Evolutionary conservation across 78 protist species (phyloP).

Genomic region (Tieghemostelium lacteum): DNA sequence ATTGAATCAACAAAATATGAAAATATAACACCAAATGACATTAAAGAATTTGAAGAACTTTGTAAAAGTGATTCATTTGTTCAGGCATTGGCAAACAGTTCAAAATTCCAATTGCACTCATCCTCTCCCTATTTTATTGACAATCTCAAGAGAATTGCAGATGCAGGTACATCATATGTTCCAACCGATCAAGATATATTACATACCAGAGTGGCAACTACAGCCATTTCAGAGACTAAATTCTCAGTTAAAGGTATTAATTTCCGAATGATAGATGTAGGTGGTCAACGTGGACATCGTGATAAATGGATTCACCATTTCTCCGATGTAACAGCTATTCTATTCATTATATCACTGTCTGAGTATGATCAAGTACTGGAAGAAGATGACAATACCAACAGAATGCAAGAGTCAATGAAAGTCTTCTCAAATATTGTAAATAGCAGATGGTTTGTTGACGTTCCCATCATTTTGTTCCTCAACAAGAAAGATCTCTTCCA

Average conservation of each 20-base stretch:
- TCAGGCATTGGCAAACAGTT: slow-evolving; percentile 20
- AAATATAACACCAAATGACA: not conserved
- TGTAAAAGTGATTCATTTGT: slow-evolving; percentile 33
- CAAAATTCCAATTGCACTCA: slow-evolving; percentile 67
- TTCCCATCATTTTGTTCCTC: slow-evolving; percentile 81
- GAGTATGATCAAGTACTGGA: slow-evolving; percentile 85
- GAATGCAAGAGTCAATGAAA: slow-evolving; percentile 81
- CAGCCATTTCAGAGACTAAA: slow-evolving; percentile 78
- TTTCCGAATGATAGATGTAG: slow-evolving; percentile 90
- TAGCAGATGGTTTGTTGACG: slow-evolving; percentile 76
- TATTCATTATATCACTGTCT: slow-evolving; percentile 80
- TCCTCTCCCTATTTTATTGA: slow-evolving; percentile 49
- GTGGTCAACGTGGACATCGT: slow-evolving; percentile 95
- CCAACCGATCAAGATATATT: slow-evolving; percentile 89
- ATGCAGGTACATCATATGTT: slow-evolving; percentile 50
- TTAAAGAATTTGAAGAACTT: slow-evolving; percentile 10
- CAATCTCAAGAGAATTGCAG: slow-evolving; percentile 11
- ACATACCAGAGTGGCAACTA: slow-evolving; percentile 83
- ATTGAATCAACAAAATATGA: slow-evolving; percentile 12
- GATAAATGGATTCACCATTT: slow-evolving; percentile 93
- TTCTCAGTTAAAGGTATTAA: slow-evolving; percentile 55
- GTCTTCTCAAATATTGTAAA: slow-evolving; percentile 83
- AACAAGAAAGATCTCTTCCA: slow-evolving; percentile 92
- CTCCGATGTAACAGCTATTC: slow-evolving; percentile 85
- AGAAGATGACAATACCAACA: slow-evolving; percentile 82